Conservation (phyloP, 192 early-diverging fungal species). For the Geranomyces michiganensis region DNA sequence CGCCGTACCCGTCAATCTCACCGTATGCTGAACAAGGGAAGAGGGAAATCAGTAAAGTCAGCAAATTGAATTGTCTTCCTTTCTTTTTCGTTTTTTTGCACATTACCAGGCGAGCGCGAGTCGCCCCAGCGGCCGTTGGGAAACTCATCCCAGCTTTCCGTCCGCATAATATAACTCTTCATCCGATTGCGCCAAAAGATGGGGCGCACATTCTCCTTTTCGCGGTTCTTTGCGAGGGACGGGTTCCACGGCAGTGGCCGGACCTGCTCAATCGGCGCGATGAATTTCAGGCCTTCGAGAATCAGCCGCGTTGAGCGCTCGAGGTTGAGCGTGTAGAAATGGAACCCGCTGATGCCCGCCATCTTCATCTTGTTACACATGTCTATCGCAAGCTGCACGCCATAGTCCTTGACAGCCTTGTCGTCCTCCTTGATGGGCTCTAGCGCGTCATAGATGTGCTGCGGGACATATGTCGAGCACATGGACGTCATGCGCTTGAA, state of each 20-base stretch:
- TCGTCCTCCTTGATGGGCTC: constrained; percentile 98
- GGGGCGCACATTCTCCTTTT: constrained; percentile 93
- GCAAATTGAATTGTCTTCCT: too few species aligned
- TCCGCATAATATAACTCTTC: constrained; percentile 85
- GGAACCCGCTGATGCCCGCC: constrained; percentile 77
- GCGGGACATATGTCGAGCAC: constrained; percentile 83
- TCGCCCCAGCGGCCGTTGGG: constrained; percentile 99
- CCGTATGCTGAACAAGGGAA: constrained; percentile 45
- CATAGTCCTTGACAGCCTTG: constrained; percentile 95
- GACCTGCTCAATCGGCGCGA: constrained; percentile 68
- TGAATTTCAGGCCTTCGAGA: constrained; percentile 80
- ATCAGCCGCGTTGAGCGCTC: constrained; percentile 85
- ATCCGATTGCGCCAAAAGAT: constrained; percentile 98
- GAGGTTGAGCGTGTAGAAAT: constrained; percentile 93
- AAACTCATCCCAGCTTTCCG: constrained; percentile 95
- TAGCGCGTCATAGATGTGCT: constrained; percentile 78
- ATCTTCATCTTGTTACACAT: constrained; percentile 75
- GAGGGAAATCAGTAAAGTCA: too few species aligned
- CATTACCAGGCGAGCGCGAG: constrained; percentile 82
- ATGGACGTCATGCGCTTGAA: constrained; percentile 92
- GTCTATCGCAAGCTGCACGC: constrained; percentile 78
- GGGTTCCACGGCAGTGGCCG: constrained; percentile 82
- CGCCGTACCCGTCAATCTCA: constrained; percentile 74
- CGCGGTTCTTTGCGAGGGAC: constrained; percentile 81
- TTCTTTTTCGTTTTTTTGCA: too few species aligned